Evolutionary conservation across 2,329 filamentous ascomycete genomes (phyloP).

Genomic region (Fusarium acutatum): DNA sequence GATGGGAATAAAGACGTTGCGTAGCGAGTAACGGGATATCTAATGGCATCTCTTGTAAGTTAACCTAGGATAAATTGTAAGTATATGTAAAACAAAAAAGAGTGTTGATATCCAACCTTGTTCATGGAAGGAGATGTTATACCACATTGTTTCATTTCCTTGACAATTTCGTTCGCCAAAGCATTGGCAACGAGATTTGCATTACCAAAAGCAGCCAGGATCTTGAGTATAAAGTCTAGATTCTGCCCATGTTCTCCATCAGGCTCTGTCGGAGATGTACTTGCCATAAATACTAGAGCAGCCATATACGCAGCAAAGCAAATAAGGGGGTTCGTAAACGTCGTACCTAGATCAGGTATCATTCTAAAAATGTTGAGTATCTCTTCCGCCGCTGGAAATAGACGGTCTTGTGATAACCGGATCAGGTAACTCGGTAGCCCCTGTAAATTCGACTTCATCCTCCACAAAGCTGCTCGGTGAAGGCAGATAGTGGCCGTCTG

Average conservation of each 20-base stretch:
- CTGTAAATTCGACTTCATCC: conserved; percentile 6
- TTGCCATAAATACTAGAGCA: conserved; percentile 1
- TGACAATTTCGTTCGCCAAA: not conserved
- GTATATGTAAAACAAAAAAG: not conserved
- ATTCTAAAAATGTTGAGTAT: conserved; percentile 15
- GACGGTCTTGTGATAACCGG: conserved; percentile 4
- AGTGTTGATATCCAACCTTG: not conserved
- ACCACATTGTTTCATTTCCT: conserved; percentile 9
- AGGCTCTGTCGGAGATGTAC: not conserved
- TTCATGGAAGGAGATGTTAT: not conserved
- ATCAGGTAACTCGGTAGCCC: conserved; percentile 2
- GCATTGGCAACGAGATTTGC: not conserved
- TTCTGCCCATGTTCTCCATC: not conserved
- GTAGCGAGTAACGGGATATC: conserved; percentile 11
- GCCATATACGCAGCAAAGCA: conserved; percentile 18
- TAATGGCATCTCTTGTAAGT: not conserved
- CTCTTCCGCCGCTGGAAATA: conserved; percentile 9
- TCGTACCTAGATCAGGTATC: not conserved
- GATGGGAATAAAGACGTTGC: not conserved
- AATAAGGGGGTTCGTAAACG: conserved; percentile 10
- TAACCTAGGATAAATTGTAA: not conserved
- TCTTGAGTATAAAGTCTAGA: conserved; percentile 3
- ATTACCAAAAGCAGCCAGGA: not conserved
- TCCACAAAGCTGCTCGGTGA: conserved; percentile 17
- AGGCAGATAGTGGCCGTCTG: conserved; percentile 17